Evolutionary conservation across 768 basidiomycete species (phyloP), one percentile per base, ranked within the genome.

Genomic region (Mycena capillaripes): DNA sequence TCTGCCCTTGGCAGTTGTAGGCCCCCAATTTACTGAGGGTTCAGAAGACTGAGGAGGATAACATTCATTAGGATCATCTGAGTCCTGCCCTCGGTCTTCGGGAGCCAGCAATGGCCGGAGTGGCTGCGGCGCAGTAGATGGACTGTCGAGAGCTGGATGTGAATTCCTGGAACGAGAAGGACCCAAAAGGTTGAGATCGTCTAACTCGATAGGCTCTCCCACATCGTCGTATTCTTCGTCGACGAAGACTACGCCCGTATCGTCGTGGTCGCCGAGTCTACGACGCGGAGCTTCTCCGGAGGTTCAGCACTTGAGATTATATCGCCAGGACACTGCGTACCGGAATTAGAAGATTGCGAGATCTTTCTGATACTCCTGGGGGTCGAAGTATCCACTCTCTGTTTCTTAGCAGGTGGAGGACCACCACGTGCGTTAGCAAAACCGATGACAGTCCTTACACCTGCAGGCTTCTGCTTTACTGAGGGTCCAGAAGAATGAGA

Each of bases 281-380:
- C 17, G 46, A 4, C 53, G 40, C 46, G 60, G 25, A 12, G 8
- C 3, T 40, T 23, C 57, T 52, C 32, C 7, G 29, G 9, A 27
- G 32, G 38, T 10, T 70, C 23, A 70, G 40, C 40, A 53, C 21
- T 44, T 40, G n/a, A 27, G 40, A 25, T 63, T 50, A 48, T 38
- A 6, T 17, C 10, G 19, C 30, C 10, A 23, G 30, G 25, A 27
- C 14, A n/a, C n/a, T 27, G 21, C 52, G 42, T 53, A 72, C 71
- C 55, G 19, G 27, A 5, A 46, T 27, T 62, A 57, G 63, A 48
- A 48, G 60, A 12, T 27, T 53, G 65, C 25, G 64, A 23, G 30
- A 66, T 59, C 60, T 62, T 67, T 52, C 63, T 72, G 59, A 65
- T 61, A 10, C 46, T 57, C 60, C 61, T 59, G 11, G 53, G n/a